These are phyloP conservation scores for Chlamydomonas schloesseri DNA, from an alignment of 139 green algal genomes.

Conservation along the genomic window DNA sequence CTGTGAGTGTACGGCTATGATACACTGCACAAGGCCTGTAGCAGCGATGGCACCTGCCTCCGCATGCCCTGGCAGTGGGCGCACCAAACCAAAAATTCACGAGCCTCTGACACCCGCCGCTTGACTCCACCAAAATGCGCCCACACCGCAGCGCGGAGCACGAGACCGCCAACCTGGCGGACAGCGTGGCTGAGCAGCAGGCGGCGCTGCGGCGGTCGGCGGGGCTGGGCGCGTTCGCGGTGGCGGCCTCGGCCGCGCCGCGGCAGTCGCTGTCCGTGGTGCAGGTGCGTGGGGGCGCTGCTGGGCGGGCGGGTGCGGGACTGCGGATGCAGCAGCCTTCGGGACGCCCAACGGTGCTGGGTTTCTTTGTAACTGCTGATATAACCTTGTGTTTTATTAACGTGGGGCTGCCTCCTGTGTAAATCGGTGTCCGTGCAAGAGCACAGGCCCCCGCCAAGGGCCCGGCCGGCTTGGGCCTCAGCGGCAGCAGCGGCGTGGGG, in stretches of 20 bases:
- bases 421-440: no score
- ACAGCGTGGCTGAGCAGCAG: background rate
- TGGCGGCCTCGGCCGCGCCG: background rate
- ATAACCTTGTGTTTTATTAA: no score
- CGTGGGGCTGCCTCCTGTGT: no score
- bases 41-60: no score
- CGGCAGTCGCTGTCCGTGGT: background rate
- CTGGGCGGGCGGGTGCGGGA: no score
- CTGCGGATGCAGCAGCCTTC: background rate
- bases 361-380: background rate
- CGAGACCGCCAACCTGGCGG: background rate
- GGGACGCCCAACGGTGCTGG: background rate
- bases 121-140: no score
- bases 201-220: background rate
- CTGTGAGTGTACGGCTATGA: no score
- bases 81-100: no score
- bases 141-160: constrained; percentile 2
- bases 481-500: background rate
- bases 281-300: background rate
- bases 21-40: no score
- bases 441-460: background rate
- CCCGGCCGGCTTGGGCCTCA: background rate
- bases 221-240: background rate
- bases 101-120: no score
- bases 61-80: no score